These are phyloP conservation scores for Cercospora janseana DNA, from an alignment of 2,329 filamentous ascomycete species.

Conservation along the genomic window DNA sequence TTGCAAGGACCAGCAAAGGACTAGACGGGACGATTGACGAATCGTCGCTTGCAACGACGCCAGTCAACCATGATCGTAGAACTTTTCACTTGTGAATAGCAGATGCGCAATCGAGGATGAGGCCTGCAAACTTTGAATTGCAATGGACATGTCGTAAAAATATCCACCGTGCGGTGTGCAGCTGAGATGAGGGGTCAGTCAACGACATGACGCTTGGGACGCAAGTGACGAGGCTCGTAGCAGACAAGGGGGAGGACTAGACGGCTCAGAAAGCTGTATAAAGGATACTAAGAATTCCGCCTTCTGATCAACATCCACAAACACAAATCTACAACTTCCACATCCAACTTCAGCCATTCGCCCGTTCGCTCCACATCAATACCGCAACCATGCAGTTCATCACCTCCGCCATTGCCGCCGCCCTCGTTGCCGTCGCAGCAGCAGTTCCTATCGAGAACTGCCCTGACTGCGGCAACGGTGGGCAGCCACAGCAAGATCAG, in stretches of 20 bases:
- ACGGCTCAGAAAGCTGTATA: not conserved
- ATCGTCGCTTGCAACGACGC: no score
- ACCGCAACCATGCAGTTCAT: slow-evolving; percentile 16
- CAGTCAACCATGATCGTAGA: not conserved
- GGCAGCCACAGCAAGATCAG: no score
- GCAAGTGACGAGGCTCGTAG: not conserved
- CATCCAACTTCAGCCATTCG: no score
- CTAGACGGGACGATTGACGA: no score
- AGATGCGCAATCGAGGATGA: not conserved
- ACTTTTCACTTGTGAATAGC: not conserved
- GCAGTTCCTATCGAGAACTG: slow-evolving; percentile 7
- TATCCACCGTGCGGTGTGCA: not conserved
- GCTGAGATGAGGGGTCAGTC: not conserved
- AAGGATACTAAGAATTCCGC: not conserved
- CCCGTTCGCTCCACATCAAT: no score
- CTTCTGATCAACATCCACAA: not conserved
- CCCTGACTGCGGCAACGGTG: not conserved
- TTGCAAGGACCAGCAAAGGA: no score
- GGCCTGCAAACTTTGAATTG: slow-evolving; percentile 3
- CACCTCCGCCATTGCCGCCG: slow-evolving; percentile 6
- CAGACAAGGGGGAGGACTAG: not conserved
- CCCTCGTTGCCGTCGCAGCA: slow-evolving; percentile 9
- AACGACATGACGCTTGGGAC: not conserved
- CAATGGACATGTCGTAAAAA: not conserved
- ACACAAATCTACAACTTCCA: not conserved